phyloP scores from a whole-genome alignment of 192 early-diverging fungal species.

The Funneliformis geosporum region DNA sequence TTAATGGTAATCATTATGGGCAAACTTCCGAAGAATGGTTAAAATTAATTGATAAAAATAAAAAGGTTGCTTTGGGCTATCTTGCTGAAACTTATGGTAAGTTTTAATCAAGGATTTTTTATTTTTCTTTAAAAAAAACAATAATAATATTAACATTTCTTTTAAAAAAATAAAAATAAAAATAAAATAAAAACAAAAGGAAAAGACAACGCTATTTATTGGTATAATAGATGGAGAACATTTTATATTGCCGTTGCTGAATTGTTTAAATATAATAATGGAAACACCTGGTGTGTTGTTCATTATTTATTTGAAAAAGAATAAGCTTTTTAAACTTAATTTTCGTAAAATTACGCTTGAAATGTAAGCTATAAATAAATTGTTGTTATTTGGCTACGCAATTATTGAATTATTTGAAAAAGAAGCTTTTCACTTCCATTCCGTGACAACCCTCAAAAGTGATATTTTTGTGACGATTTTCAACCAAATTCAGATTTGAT shows the following conservation, averaged over 20 bases:
- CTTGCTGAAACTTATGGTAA: conserved; percentile 52
- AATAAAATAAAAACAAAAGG: neutral
- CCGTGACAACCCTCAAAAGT: too few species aligned
- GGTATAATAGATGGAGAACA: conserved; percentile 66
- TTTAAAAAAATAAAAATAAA: neutral
- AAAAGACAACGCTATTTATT: conserved; percentile 40
- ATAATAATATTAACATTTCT: neutral
- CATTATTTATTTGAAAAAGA: conserved; percentile 65
- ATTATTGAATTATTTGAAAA: too few species aligned
- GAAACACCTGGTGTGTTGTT: conserved; percentile 61
- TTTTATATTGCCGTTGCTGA: conserved; percentile 63
- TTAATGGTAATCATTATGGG: conserved; percentile 61
- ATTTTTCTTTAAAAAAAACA: neutral
- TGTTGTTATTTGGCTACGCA: too few species aligned
- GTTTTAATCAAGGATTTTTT: conserved; percentile 15
- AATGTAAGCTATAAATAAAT: too few species aligned
- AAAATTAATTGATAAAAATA: conserved; percentile 48
- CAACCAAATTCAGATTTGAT: too few species aligned
- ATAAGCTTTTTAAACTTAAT: too few species aligned
- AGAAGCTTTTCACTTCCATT: too few species aligned
- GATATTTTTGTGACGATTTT: too few species aligned
- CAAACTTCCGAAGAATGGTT: conserved; percentile 61
- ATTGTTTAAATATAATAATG: conserved; percentile 55
- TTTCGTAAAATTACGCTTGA: too few species aligned
- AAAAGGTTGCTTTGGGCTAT: conserved; percentile 41